Base-by-base conservation (phyloP, 225 moss, liverwort and hornwort species). In the Neckera pumila region DNA sequence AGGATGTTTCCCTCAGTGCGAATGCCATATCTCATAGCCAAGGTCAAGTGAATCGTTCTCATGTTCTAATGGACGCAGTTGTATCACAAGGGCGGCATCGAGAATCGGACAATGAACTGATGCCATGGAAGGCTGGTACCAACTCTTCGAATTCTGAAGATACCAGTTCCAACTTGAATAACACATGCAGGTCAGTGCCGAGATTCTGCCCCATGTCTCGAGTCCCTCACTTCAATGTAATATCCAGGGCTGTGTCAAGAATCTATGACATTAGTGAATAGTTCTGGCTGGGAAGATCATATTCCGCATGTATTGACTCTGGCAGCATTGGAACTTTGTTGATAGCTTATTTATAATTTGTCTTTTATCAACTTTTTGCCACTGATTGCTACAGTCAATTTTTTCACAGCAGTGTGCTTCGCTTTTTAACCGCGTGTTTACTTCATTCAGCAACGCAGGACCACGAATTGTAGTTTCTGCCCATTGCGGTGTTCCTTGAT, bases 41-140 rank as follows among this genome's bases (percentile, higher is more conserved):
- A 72, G 85, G 93, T 38, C 95, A 92, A 87, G 95, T 95, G 73
- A 94, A 94, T 73, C 90, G 91, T 82, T 91, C 91, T 88, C 95
- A 95, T 47, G 85, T 95, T 78, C 82, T 92, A 28, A 95, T 90
- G 45, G 98, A 98, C 89, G 86, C 88, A 79, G 59, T 91, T 38
- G 64, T 96, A 43, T 91, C 94, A 79, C 95, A 93, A 90, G 93
- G 90, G 49, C 89, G 96, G 79, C 92, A 93, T 64, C 96, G 94
- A 63, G 97, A 95, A 36, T 89, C 87, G 77, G 95, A 96, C 85
- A 93, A 94, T 43, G 96, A 95, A 91, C 89, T 58, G 58, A 58
- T 94, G 89, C 97, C 93, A 40, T 95, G 97, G 95, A 95, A 95
- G 80, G 92, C 95, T 33, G 97, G 95, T 67, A 94, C 95, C 70